Base-by-base conservation (phyloP, 225 moss, liverwort and hornwort genomes). In the Sphagnum contortum region DNA sequence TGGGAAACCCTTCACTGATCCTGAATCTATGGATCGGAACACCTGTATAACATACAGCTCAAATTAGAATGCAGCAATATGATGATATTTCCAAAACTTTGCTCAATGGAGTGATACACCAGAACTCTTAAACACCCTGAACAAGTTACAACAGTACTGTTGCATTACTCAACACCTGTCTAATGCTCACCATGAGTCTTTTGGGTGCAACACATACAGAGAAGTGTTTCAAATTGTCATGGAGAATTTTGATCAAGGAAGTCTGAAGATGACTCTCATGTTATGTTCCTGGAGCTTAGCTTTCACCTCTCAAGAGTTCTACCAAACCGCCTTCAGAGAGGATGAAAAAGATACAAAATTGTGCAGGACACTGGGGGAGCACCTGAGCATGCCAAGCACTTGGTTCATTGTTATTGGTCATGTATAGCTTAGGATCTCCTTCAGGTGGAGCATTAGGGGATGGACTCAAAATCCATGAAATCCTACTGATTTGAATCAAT, bases 21-120 rank as follows among this genome's bases (percentile, higher is more conserved):
- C 91, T 62, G 87, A 89, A 65, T 94, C 94, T 48, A 94, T 91
- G 2, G 89, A 94, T n/a, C 91, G 87, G 72, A 94, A 94, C 5
- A 94, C 60, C 91, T 94, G 82, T 12, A 11, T 12, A 57, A 29
- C 29, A 29, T 29, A 29, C 29, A 29, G 29, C 29, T 29, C 29
- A 29, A 29, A 29, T 29, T 29, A 57, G 56, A 9, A 57, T 13
- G 13, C n/a, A 57, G 13, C 11, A 57, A 57, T 13, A 29, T 29
- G 29, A 29, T 29, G 29, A 29, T 29, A 29, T 0, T 29, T 1
- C 29, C 29, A 29, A 29, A 29, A 29, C 29, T 29, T 29, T 29
- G 29, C 29, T 29, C 29, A 29, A 29, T 29, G 29, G 29, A 29
- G 0, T 29, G 29, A 29, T 29, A 29, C 29, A 29, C 29, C 29